A percentile compares a stretch with the other conserved stretches of the same genome.
Conservation (phyloP, 371 early-diverging fungal species). For the Mucor piriformis region DNA sequence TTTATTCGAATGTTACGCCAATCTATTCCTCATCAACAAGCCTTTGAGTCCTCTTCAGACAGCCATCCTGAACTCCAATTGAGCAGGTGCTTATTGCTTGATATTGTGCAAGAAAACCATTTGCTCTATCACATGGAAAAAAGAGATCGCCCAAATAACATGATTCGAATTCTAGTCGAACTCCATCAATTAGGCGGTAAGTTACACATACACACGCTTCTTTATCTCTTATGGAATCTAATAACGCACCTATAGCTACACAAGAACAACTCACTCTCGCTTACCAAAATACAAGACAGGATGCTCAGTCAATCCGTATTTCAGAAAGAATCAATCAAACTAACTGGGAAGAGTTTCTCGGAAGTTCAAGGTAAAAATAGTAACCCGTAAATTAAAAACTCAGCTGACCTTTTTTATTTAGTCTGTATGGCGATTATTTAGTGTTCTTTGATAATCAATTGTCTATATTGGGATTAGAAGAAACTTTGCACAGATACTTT, state of each 20-base stretch:
- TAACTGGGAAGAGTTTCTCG: constrained; percentile 42
- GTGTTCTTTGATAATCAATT: constrained; percentile 37
- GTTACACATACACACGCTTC: no score
- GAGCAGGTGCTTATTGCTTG: constrained; percentile 3
- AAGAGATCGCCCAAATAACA: constrained; percentile 39
- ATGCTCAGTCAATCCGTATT: constrained; percentile 14
- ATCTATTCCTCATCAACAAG: constrained; percentile 9
- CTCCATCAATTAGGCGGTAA: constrained; percentile 42
- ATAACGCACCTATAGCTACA: no score
- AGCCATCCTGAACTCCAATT: neutral
- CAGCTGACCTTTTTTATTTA: constrained; percentile 18
- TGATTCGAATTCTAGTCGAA: constrained; percentile 33
- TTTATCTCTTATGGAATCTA: no score
- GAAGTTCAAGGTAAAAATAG: constrained; percentile 31
- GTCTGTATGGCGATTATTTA: constrained; percentile 33
- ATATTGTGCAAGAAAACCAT: constrained; percentile 32
- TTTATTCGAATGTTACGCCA: constrained; percentile 13
- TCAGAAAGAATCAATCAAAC: constrained; percentile 18
- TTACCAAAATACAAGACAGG: constrained; percentile 10
- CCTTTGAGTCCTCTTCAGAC: neutral
- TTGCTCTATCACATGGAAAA: constrained; percentile 38
- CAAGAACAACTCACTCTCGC: constrained; percentile 19
- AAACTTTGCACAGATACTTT: constrained; percentile 28
- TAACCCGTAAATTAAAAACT: constrained; percentile 2
- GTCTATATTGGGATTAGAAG: constrained; percentile 26